A percentile compares a stretch with the other conserved stretches of the same genome.
Conservation (phyloP, 2,329 filamentous ascomycete species). For the Aspergillus pseudotamarii region DNA sequence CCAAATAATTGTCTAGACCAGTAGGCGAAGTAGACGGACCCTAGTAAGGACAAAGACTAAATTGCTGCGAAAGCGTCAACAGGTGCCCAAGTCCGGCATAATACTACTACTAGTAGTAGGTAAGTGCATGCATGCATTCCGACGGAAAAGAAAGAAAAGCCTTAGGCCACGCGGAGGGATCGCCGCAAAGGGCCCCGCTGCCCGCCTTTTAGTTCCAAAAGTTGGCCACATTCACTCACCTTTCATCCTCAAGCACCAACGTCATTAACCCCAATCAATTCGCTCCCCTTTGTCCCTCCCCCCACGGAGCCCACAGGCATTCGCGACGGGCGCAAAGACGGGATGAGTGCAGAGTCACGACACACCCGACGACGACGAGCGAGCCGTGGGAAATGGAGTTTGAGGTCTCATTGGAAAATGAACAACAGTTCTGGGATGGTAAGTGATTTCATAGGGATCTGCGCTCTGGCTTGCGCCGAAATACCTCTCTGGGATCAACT, state of each 20-base stretch:
- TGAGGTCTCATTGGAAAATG: slow-evolving; percentile 73
- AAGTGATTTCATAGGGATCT: slow-evolving; percentile 32
- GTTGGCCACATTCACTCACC: background rate
- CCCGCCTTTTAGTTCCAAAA: background rate
- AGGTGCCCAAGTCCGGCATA: background rate
- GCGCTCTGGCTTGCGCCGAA: slow-evolving; percentile 21
- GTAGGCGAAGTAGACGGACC: background rate
- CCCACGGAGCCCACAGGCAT: slow-evolving; percentile 15
- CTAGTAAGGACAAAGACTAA: background rate
- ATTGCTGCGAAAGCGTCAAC: background rate
- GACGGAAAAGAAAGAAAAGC: background rate
- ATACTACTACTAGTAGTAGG: background rate
- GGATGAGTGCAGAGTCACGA: slow-evolving; percentile 39
- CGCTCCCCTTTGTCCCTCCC: slow-evolving; percentile 17
- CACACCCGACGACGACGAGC: slow-evolving; percentile 38
- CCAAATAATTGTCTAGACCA: background rate
- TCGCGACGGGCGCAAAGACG: slow-evolving; percentile 29
- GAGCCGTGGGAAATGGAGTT: slow-evolving; percentile 62
- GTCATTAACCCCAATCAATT: slow-evolving; percentile 5
- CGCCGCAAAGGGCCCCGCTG: background rate
- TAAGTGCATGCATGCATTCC: background rate
- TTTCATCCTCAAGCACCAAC: background rate
- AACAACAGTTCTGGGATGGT: slow-evolving; percentile 91
- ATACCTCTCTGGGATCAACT: background rate
- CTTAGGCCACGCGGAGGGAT: background rate